Conservation (phyloP, 331 rosid species). For the Dryas integrifolia region DNA sequence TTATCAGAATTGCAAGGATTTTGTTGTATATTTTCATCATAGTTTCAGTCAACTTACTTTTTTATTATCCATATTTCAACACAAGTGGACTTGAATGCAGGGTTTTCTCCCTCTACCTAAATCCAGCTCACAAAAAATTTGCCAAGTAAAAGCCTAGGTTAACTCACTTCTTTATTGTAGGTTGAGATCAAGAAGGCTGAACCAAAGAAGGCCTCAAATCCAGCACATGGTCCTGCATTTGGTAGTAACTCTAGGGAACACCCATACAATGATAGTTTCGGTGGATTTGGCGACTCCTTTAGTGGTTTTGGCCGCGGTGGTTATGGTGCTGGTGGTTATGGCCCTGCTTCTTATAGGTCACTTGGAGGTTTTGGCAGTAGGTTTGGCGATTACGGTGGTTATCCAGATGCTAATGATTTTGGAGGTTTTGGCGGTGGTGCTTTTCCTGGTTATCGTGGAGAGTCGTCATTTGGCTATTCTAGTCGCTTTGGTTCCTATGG, state of each 20-base stretch:
- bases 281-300: conserved; percentile 50
- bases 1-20: neutral
- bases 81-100: conserved; percentile 24
- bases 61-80: neutral
- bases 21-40: neutral
- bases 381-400: conserved; percentile 58
- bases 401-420: conserved; percentile 46
- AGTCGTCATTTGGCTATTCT: conserved; percentile 55
- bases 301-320: conserved; percentile 44
- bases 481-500: conserved; percentile 55
- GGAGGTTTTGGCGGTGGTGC: conserved; percentile 52
- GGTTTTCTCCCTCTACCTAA: conserved; percentile 28
- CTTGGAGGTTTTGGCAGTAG: conserved; percentile 55
- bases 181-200: conserved; percentile 88
- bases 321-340: conserved; percentile 49
- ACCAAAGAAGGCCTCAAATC: conserved; percentile 74
- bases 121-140: conserved; percentile 28
- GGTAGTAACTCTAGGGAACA: conserved; percentile 69
- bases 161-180: conserved; percentile 73
- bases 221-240: conserved; percentile 56
- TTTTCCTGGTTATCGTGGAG: conserved; percentile 55
- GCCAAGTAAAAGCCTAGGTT: conserved; percentile 47
- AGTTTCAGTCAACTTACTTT: neutral
- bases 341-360: conserved; percentile 60
- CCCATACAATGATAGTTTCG: conserved; percentile 53